These are phyloP conservation scores for Nepenthes alata DNA, from an alignment of 179 eudicot species.

Conservation along the genomic window DNA sequence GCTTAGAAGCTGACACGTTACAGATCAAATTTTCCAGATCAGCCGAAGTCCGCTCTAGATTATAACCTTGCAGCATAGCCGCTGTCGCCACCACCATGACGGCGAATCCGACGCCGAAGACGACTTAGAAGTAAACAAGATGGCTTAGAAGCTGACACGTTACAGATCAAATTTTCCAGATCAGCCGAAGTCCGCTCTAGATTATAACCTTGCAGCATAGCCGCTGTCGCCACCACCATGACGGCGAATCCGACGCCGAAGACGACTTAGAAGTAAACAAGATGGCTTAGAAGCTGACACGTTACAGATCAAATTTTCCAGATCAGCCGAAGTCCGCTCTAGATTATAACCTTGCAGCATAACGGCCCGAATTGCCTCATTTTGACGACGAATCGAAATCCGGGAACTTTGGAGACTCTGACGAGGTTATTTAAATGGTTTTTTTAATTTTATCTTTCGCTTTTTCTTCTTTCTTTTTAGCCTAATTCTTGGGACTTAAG, in stretches of 20 bases:
- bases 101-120: constrained; percentile 12
- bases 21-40: constrained; percentile 25
- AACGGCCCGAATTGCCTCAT: constrained; percentile 18
- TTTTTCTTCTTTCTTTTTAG: not conserved
- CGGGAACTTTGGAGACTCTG: constrained; percentile 9
- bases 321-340: constrained; percentile 22
- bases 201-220: constrained; percentile 23
- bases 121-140: constrained; percentile 18
- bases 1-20: constrained; percentile 21
- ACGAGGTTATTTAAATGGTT: constrained; percentile 7
- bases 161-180: constrained; percentile 24
- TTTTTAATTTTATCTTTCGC: not conserved
- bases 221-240: not conserved
- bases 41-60: constrained; percentile 18
- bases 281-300: constrained; percentile 24
- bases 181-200: constrained; percentile 20
- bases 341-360: constrained; percentile 22
- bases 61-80: constrained; percentile 22
- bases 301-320: constrained; percentile 23
- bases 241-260: constrained; percentile 10
- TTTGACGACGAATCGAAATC: constrained; percentile 10
- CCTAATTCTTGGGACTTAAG: not conserved
- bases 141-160: constrained; percentile 23
- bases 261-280: constrained; percentile 18
- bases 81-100: not conserved